phyloP scores from a whole-genome alignment of 1,284 basidiomycete genomes.

The Cystobasidiaceae sp. region DNA sequence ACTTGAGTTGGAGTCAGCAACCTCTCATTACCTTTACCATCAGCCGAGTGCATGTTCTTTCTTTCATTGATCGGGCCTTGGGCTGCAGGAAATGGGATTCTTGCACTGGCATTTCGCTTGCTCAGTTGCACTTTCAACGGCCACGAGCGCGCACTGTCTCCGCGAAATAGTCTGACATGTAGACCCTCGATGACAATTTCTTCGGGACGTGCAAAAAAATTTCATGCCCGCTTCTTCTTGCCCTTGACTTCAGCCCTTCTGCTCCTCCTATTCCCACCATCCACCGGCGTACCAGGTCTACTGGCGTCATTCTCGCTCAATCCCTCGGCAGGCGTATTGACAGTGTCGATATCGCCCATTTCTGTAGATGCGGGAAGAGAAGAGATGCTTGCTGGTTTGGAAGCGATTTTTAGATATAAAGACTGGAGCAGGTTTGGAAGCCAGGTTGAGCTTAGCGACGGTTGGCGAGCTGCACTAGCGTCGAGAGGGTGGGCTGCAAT shows the following conservation, averaged over 20 bases:
- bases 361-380: slow-evolving; percentile 3
- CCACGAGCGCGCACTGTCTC: too few relatives aligned
- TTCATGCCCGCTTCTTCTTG: too few relatives aligned
- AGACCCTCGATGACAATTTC: too few relatives aligned
- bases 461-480: slow-evolving; percentile 33
- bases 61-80: too few relatives aligned
- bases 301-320: slow-evolving; percentile 12
- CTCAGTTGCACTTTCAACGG: too few relatives aligned
- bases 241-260: slow-evolving; percentile 23
- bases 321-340: slow-evolving; percentile 5
- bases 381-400: slow-evolving; percentile 7
- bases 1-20: too few relatives aligned
- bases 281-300: slow-evolving; percentile 9
- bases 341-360: slow-evolving; percentile 14
- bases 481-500: slow-evolving; percentile 31
- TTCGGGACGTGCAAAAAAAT: too few relatives aligned
- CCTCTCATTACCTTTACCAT: too few relatives aligned
- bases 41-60: too few relatives aligned
- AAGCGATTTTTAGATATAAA: neutral
- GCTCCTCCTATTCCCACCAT: slow-evolving; percentile 12
- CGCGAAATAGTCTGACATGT: too few relatives aligned
- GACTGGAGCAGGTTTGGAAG: slow-evolving; percentile 27
- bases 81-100: too few relatives aligned
- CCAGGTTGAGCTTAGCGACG: slow-evolving; percentile 33
- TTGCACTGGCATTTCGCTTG: too few relatives aligned